phyloP scores from a whole-genome alignment of 2,329 filamentous ascomycete species.

The Fusarium citri region DNA sequence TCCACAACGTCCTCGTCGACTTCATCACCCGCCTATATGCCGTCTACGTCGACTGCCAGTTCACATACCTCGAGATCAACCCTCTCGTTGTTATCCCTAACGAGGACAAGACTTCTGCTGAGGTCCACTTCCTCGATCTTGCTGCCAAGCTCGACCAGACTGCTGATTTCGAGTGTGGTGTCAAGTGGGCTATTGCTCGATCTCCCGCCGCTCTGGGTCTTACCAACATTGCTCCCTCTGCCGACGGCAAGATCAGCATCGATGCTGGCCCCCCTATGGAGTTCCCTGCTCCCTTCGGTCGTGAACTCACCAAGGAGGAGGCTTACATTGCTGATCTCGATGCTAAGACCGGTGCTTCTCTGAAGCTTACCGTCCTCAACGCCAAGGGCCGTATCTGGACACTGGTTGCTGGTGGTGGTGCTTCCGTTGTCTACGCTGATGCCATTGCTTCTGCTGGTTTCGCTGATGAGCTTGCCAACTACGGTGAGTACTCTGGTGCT shows the following conservation, averaged over 20 bases:
- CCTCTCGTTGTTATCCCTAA: constrained; percentile 98
- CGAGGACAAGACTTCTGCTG: constrained; percentile 87
- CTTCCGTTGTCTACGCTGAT: constrained; percentile 98
- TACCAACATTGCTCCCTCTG: constrained; percentile 70
- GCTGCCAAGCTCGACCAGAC: constrained; percentile 99
- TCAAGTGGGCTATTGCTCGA: constrained; percentile 97
- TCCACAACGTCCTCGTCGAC: constrained; percentile 98
- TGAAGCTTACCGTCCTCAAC: constrained; percentile 98
- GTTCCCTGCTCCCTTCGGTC: constrained; percentile 98
- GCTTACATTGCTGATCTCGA: constrained; percentile 99
- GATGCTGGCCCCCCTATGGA: constrained; percentile 98
- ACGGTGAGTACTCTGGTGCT: constrained; percentile 99
- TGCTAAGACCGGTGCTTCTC: constrained; percentile 98
- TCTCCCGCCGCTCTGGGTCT: constrained; percentile 89
- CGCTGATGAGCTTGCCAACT: constrained; percentile 97
- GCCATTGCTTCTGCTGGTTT: constrained; percentile 97
- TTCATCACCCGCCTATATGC: constrained; percentile 99
- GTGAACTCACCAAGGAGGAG: constrained; percentile 98
- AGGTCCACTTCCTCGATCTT: constrained; percentile 97
- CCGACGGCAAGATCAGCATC: constrained; percentile 84
- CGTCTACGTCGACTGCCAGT: constrained; percentile 99
- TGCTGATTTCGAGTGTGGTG: constrained; percentile 98
- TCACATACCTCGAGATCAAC: constrained; percentile 99
- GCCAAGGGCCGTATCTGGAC: constrained; percentile 94
- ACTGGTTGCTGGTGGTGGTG: constrained; percentile 98